phyloP scores from a whole-genome alignment of 768 basidiomycete species.

The Lepiota brunneoincarnata region DNA sequence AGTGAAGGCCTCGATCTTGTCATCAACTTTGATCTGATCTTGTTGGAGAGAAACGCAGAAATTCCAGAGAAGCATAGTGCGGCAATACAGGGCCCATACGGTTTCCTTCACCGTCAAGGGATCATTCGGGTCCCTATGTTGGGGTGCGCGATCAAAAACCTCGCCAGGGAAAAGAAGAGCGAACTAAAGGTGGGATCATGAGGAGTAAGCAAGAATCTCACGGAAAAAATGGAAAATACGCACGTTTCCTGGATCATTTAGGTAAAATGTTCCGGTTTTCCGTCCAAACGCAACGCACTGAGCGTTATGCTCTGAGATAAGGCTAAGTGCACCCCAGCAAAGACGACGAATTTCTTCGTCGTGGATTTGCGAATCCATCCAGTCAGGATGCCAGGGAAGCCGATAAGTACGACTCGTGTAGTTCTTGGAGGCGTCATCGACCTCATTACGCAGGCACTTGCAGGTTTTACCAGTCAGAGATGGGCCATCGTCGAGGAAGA shows the following conservation, averaged over 20 bases:
- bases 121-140: constrained; percentile 27
- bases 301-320: constrained; percentile 66
- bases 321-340: constrained; percentile 71
- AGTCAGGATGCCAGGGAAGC: constrained; percentile 60
- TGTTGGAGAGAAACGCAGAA: constrained; percentile 55
- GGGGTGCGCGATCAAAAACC: constrained; percentile 44
- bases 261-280: constrained; percentile 51
- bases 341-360: constrained; percentile 74
- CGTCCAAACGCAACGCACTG: constrained; percentile 66
- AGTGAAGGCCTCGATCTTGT: constrained; percentile 48
- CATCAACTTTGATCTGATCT: constrained; percentile 6
- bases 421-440: constrained; percentile 31
- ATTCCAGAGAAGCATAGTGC: constrained; percentile 80
- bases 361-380: constrained; percentile 52
- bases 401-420: constrained; percentile 45
- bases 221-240: constrained; percentile 8
- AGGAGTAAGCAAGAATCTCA: constrained; percentile 13
- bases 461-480: constrained; percentile 30
- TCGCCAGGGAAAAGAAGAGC: constrained; percentile 75
- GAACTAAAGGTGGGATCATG: constrained; percentile 36
- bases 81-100: constrained; percentile 80
- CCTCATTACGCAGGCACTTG: constrained; percentile 36
- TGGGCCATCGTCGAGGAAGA: constrained; percentile 29
- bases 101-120: constrained; percentile 50
- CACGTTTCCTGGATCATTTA: constrained; percentile 70